Evolutionary conservation across 2,329 filamentous ascomycete species (phyloP), one percentile per base, ranked within the genome.

Genomic region (Dactylellina drechsleri): DNA sequence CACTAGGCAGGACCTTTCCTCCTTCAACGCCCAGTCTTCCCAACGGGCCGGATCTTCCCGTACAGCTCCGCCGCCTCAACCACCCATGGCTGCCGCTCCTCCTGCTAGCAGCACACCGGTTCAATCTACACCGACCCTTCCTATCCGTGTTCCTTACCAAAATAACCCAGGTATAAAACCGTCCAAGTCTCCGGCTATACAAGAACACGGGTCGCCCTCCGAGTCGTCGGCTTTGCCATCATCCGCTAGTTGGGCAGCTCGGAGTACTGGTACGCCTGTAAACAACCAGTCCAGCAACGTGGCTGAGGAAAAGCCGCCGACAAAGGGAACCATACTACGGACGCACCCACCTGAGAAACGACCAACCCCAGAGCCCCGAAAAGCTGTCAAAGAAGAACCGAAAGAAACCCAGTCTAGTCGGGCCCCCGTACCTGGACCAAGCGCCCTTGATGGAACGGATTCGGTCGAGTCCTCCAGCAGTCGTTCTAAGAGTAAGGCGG

Each of bases 151-250:
- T 74, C 71, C 71, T 4, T 61, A 71, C 23, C 66, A 76, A 26
- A 61, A 71, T 7, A 54, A 66, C 41, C 59, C 53, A 20, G 52
- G 66, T 26, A 70, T 76, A 61, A 76, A 71, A 71, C 72, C 72
- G 5, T 71, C 72, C 3, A 76, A 64, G 41, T 70, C 72, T 41
- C 85, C 86, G 45, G 84, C 85, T 1, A 80, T 85, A 15, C 85
- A 86, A 70, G 83, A 86, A 0, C 57, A 77, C 36, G 71, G 71
- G n/a, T 75, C 71, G 12, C 67, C 67, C 66, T 88, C 87, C n/a
- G 94, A 97, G 80, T 90, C 90, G 2, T 93, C 95, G 45, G 95
- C 93, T n/a, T 84, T 99, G 49, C 96, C 95, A 1, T 92, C 93
- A 0, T 93, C 93, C 2, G 95, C 94, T 3, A 97, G 90, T 80